Base-by-base conservation (phyloP, 169 alveolate species). In the Plasmodium gonderi region DNA sequence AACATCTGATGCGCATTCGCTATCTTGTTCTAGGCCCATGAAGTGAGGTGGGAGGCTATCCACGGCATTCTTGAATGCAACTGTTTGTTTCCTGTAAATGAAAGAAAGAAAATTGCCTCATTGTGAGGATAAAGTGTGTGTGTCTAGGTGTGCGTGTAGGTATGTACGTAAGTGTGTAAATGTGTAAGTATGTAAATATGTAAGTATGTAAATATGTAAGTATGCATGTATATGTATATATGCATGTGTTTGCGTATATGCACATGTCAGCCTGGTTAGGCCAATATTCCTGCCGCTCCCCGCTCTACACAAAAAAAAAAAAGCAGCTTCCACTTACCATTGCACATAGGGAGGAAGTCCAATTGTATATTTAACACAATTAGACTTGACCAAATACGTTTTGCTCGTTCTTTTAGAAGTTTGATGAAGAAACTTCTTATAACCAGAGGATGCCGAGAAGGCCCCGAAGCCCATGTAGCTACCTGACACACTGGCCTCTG, bases 361-460 rank as follows among this genome's bases (percentile, higher is more conserved):
- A 23, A 97, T 97, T 20, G 95, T 97, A 64, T 96, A 96, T 64
- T 97, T 85, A 23, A 95, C 91, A 75, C 98, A 96, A 81, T 96
- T 96, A 1, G 98, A 96, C 90, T 95, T 94, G 64, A 96, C 49
- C 33, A 96, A 93, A 85, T 93, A 96, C 44, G 93, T 95, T 90
- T 91, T 92, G 14, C 78, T 83, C 20, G 94, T 82, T 31, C 95
- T 89, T 40, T 90, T 79, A 6, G 96, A 64, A 5, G 94, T 17
- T n/a, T 94, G 87, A 38, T 93, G 91, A 36, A 96, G 96, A 69
- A 95, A 93, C 26, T 89, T 91, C 68, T 92, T 95, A 92, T 93
- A 96, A 65, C 98, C 97, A 26, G 95, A 31, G 7, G 97, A 95
- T 14, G 97, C 98, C 44, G 97, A 91, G 77, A 96, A 96, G 26